phyloP scores from a whole-genome alignment of 2,329 filamentous ascomycete species.

The Cercospora sesami region DNA sequence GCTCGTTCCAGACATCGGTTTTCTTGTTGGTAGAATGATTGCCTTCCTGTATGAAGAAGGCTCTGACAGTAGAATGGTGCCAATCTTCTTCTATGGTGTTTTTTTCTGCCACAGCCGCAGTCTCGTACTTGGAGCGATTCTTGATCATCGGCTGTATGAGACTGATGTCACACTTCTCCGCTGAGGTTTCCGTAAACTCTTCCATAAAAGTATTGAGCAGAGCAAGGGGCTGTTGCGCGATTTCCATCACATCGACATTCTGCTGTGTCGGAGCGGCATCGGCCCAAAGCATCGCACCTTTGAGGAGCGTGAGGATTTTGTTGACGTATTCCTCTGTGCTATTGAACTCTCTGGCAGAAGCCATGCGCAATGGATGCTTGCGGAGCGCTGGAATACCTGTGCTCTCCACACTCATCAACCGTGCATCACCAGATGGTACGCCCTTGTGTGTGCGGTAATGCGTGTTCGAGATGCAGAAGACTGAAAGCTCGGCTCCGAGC shows the following conservation, averaged over 20 bases:
- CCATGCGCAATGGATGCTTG: constrained; percentile 18
- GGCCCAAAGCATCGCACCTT: constrained; percentile 22
- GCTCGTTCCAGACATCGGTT: constrained; percentile 27
- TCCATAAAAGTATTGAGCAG: constrained; percentile 8
- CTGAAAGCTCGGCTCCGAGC: constrained; percentile 6
- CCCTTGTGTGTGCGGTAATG: constrained; percentile 31
- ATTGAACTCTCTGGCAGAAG: constrained; percentile 18
- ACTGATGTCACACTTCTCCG: background rate
- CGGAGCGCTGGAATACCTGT: constrained; percentile 31
- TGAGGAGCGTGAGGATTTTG: constrained; percentile 17
- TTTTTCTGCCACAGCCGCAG: background rate
- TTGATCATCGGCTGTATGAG: constrained; percentile 16
- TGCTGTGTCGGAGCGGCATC: background rate
- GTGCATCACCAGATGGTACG: background rate
- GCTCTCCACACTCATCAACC: constrained; percentile 13
- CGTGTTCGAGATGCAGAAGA: constrained; percentile 30
- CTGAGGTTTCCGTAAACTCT: background rate
- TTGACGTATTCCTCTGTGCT: constrained; percentile 20
- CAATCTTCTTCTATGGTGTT: background rate
- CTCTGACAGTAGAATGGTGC: constrained; percentile 21
- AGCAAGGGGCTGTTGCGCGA: constrained; percentile 1
- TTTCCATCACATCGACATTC: constrained; percentile 1
- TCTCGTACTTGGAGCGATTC: background rate
- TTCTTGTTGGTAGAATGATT: constrained; percentile 19
- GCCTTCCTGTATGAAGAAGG: constrained; percentile 29